Evolutionary conservation across 306 rosid species (phyloP).

Genomic region (Citrullus amarus): DNA sequence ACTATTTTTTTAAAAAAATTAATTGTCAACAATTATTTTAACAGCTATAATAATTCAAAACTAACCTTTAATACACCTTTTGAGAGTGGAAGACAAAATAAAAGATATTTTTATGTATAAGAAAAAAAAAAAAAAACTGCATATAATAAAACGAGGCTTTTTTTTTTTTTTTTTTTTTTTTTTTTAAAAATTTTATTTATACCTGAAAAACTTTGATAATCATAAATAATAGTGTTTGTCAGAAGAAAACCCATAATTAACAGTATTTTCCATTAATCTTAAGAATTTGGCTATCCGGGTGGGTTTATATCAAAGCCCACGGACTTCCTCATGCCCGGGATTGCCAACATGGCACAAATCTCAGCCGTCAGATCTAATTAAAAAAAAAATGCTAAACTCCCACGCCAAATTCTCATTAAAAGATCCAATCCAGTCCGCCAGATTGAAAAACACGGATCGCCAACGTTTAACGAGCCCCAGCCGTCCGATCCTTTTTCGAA

Average conservation of each 20-base stretch:
- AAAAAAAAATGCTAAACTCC: background rate
- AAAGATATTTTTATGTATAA: no score
- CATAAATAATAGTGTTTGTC: background rate
- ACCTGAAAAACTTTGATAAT: background rate
- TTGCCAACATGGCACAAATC: background rate
- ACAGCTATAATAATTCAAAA: no score
- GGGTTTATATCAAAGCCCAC: background rate
- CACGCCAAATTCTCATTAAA: background rate
- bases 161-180: no score
- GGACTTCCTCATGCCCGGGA: background rate
- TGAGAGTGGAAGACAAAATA: no score
- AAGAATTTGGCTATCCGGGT: background rate
- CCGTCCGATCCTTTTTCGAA: background rate
- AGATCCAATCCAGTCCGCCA: background rate
- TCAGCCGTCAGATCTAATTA: background rate
- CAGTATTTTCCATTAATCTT: background rate
- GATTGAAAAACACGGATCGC: background rate
- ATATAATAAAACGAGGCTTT: no score
- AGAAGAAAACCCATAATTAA: no score
- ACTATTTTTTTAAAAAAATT: no score
- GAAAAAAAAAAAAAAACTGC: no score
- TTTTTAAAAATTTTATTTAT: no score
- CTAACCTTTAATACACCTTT: no score
- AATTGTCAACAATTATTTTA: no score
- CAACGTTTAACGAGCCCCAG: background rate